Percentiles rank a stretch among this genome's conserved stretches.
These are phyloP conservation scores for Vitis hybrid DNA, from an alignment of 177 flowering plant genomes.

Conservation along the genomic window DNA sequence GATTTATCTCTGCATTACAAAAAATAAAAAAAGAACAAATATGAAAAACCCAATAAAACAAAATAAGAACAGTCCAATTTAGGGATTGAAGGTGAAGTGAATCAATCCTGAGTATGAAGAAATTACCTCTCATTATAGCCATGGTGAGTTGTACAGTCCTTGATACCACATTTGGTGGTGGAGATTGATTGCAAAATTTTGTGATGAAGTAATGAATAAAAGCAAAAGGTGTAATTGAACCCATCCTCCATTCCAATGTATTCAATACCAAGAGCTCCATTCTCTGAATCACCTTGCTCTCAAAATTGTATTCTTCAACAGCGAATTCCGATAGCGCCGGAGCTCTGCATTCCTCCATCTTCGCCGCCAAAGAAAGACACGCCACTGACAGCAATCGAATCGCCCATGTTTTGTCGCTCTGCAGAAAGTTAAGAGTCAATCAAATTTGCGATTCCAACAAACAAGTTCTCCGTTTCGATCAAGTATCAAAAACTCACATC, in stretches of 20 bases:
- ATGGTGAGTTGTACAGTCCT: slow-evolving; percentile 19
- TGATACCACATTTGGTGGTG: slow-evolving; percentile 7
- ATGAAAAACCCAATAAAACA: neutral
- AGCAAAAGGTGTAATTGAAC: slow-evolving; percentile 36
- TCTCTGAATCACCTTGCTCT: slow-evolving; percentile 31
- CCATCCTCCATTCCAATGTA: slow-evolving; percentile 51
- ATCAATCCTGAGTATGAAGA: neutral
- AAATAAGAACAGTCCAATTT: neutral
- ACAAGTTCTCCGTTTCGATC: too few species aligned
- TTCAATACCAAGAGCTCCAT: slow-evolving; percentile 49
- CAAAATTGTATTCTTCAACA: slow-evolving; percentile 28
- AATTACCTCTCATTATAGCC: slow-evolving; percentile 30
- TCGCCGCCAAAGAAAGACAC: slow-evolving; percentile 48
- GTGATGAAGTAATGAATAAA: slow-evolving; percentile 29
- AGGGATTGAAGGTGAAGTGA: neutral
- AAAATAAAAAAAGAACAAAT: neutral
- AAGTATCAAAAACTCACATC: slow-evolving; percentile 37
- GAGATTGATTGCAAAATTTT: slow-evolving; percentile 21
- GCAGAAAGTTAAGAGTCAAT: neutral
- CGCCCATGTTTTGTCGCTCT: slow-evolving; percentile 41
- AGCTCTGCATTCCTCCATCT: slow-evolving; percentile 42
- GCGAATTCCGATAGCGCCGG: slow-evolving; percentile 31
- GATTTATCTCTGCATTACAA: slow-evolving; percentile 26
- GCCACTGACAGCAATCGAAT: slow-evolving; percentile 41
- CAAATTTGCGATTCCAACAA: neutral